Evolutionary conservation across 169 alveolate genomes (phyloP).

Genomic region (Cyclospora cayetanensis): DNA sequence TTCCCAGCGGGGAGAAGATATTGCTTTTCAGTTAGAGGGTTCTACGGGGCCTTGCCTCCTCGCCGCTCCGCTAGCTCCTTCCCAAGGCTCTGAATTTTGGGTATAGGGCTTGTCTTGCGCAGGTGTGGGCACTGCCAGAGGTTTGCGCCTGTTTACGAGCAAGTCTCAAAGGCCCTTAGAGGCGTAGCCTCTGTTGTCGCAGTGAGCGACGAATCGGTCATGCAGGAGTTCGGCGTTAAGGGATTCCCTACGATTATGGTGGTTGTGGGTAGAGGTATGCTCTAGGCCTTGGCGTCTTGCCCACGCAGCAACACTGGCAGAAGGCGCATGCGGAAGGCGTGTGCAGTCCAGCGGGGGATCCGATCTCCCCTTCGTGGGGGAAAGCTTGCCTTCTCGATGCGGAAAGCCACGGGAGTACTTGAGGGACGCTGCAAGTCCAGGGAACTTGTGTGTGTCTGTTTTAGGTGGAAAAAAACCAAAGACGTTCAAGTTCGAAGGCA

Average conservation of each 20-base stretch:
- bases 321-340: too few species aligned
- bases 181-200: constrained; percentile 75
- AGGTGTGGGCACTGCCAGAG: constrained; percentile 79
- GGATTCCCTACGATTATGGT: constrained; percentile 93
- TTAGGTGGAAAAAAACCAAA: constrained; percentile 66
- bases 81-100: constrained; percentile 1
- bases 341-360: too few species aligned
- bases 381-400: too few species aligned
- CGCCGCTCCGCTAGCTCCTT: neutral
- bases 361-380: too few species aligned
- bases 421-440: too few species aligned
- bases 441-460: too few species aligned
- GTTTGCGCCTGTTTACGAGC: constrained; percentile 81
- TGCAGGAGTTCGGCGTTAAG: constrained; percentile 80
- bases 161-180: constrained; percentile 73
- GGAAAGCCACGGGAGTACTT: too few species aligned
- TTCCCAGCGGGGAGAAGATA: too few species aligned
- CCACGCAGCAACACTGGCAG: too few species aligned
- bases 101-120: neutral
- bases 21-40: too few species aligned
- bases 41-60: too few species aligned
- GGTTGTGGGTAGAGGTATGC: constrained; percentile 74
- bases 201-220: constrained; percentile 77
- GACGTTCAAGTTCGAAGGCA: constrained; percentile 56
- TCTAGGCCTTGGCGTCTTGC: neutral